Base-by-base conservation (phyloP, 176 grass and related monocot species). In the Aegilops speltoides region DNA sequence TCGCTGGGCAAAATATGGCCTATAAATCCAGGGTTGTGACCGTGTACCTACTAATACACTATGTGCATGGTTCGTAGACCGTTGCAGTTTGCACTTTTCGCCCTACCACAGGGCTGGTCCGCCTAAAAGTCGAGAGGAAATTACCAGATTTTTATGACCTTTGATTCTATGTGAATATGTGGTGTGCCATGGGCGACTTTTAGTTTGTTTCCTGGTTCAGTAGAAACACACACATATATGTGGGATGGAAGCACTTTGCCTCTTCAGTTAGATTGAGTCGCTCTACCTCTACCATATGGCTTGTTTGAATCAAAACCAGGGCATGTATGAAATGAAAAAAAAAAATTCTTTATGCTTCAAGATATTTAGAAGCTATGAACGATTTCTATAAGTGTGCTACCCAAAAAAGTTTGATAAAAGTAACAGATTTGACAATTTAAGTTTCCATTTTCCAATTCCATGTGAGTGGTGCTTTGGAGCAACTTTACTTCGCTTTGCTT, bases 211-310 rank as follows among this genome's bases (percentile, higher is more conserved):
- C 25, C 23, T 26, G 15, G 23, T 48, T 45, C 72, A 28, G 41
- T 13, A 26, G 72, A 75, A 75, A 52, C 45, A 76, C 29, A 52
- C 73, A 76, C 50, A 52, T 17, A 75, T 50, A 46, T 68, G 19
- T 52, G 73, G 43, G 28, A 19, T 16, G 73, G 43, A 52, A 76
- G 60, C 26, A 65, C 31, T 25, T 69, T 79, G 56, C 16, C 9
- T 33, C 20, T 75, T 84, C 38, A 37, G 43, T 65, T 28, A 74
- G 57, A 73, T 83, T 36, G 72, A 82, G 66, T 74, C 8, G 15
- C 76, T 68, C 60, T 38, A 61, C 33, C 76, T 68, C 60, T 38
- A 61, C 33, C 67, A 80, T 80, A 66, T 26, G 17, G 2, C 57
- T 83, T 59, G 26, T 37, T 68, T 74, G 2, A 29, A 80, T 68